Conservation (phyloP, 2,329 filamentous ascomycete species). For the Helminthosporium solani region DNA sequence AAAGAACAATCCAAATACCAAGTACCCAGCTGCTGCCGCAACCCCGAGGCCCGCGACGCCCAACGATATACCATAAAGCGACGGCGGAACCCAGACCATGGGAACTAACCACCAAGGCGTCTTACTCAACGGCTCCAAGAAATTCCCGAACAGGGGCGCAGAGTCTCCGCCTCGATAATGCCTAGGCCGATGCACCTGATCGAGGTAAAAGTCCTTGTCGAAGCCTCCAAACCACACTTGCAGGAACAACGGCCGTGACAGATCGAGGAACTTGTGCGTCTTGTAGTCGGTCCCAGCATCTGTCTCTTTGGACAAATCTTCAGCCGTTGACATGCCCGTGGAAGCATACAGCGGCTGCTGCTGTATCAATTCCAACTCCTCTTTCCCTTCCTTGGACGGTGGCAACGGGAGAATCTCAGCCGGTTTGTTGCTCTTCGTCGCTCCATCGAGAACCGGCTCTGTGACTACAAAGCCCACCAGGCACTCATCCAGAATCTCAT, state of each 20-base stretch:
- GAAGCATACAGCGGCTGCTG: slow-evolving; percentile 53
- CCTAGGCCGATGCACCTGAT: slow-evolving; percentile 91
- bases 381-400: slow-evolving; percentile 50
- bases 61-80: slow-evolving; percentile 70
- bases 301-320: slow-evolving; percentile 84
- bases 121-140: slow-evolving; percentile 94
- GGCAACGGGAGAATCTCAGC: slow-evolving; percentile 56
- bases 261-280: slow-evolving; percentile 89
- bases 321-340: slow-evolving; percentile 87
- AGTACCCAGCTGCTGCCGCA: slow-evolving; percentile 60
- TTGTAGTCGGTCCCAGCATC: slow-evolving; percentile 76
- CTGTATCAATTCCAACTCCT: slow-evolving; percentile 52
- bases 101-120: slow-evolving; percentile 95
- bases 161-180: slow-evolving; percentile 94
- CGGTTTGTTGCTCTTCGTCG: slow-evolving; percentile 50
- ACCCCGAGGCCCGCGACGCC: slow-evolving; percentile 61
- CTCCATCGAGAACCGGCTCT: slow-evolving; percentile 56
- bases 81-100: slow-evolving; percentile 76
- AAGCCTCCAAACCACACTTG: slow-evolving; percentile 90
- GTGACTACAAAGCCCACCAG: slow-evolving; percentile 77
- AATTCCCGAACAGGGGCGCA: slow-evolving; percentile 94
- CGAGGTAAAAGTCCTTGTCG: slow-evolving; percentile 91
- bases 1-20: slow-evolving; percentile 67
- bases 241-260: slow-evolving; percentile 77
- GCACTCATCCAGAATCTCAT: slow-evolving; percentile 87